A percentile compares a stretch with the other conserved stretches of the same genome.
These are phyloP conservation scores for Fomitopsis pinicola DNA, from an alignment of 1,284 basidiomycete species.

Conservation along the genomic window DNA sequence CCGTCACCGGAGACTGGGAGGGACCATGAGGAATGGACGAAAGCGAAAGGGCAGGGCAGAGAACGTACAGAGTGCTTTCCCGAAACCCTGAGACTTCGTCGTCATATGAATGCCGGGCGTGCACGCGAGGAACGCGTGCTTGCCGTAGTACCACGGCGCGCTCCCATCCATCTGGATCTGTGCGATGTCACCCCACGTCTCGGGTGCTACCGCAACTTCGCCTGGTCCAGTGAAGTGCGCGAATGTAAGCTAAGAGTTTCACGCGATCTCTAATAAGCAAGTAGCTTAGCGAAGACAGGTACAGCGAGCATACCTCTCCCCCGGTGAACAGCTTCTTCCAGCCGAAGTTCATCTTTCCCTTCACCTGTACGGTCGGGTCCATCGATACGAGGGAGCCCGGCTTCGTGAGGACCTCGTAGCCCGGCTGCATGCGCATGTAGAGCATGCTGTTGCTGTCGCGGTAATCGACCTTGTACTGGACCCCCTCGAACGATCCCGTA, in stretches of 20 bases:
- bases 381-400: conserved; percentile 32
- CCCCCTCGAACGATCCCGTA: conserved; percentile 24
- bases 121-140: conserved; percentile 28
- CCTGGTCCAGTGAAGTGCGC: conserved; percentile 28
- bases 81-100: conserved; percentile 26
- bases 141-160: conserved; percentile 26
- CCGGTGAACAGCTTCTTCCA: conserved; percentile 27
- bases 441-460: conserved; percentile 31
- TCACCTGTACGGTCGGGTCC: conserved; percentile 27
- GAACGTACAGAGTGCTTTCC: conserved; percentile 28
- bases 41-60: neutral
- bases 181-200: conserved; percentile 31
- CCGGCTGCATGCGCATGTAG: conserved; percentile 23
- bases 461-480: conserved; percentile 27
- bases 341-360: conserved; percentile 29
- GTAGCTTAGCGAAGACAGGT: neutral
- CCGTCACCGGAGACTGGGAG: conserved; percentile 30
- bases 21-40: neutral
- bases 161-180: conserved; percentile 26
- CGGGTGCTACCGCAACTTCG: conserved; percentile 29
- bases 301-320: conserved; percentile 16
- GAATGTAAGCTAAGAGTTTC: conserved; percentile 19
- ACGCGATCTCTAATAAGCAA: neutral
- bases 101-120: conserved; percentile 22
- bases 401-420: conserved; percentile 27